Evolutionary conservation across 495 filamentous ascomycete species (phyloP).

Genomic region (Articulospora tetracladia): DNA sequence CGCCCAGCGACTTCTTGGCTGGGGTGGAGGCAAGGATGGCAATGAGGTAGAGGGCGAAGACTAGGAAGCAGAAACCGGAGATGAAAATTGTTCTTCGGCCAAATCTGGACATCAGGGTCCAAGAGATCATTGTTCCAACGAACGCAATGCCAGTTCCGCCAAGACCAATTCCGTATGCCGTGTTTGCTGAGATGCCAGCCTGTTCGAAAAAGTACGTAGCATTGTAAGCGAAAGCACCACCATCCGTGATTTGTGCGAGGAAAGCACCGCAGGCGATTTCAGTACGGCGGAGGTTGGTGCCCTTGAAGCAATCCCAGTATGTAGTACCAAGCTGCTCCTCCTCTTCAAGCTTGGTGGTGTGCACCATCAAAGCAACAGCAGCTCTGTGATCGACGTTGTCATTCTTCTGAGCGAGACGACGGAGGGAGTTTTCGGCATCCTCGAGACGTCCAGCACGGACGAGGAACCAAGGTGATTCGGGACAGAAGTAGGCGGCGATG

Average conservation of each 20-base stretch:
- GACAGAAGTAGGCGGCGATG: constrained; percentile 15
- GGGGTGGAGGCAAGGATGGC: constrained; percentile 34
- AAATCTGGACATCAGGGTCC: constrained; percentile 4
- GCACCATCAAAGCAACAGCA: constrained; percentile 55
- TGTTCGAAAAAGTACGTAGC: constrained; percentile 59
- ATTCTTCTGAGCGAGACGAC: constrained; percentile 41
- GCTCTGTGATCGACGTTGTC: constrained; percentile 25
- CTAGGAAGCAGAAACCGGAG: constrained; percentile 19
- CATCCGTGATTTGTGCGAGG: constrained; percentile 65
- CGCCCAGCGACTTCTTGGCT: constrained; percentile 46
- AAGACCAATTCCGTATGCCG: constrained; percentile 29
- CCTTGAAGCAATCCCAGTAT: constrained; percentile 51
- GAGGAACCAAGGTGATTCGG: neutral
- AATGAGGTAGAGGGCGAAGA: neutral
- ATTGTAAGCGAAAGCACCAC: constrained; percentile 52
- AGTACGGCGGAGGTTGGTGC: constrained; percentile 49
- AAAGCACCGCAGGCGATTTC: constrained; percentile 62
- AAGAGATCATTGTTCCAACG: constrained; percentile 28
- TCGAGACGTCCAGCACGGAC: constrained; percentile 25
- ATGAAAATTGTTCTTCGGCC: constrained; percentile 43
- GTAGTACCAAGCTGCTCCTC: constrained; percentile 51
- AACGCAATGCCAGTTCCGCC: constrained; percentile 37
- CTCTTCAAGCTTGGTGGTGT: constrained; percentile 57
- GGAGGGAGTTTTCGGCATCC: constrained; percentile 43
- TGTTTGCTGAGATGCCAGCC: constrained; percentile 29